phyloP scores from a whole-genome alignment of 2,329 filamentous ascomycete genomes.

The Cladosporium sp. region DNA sequence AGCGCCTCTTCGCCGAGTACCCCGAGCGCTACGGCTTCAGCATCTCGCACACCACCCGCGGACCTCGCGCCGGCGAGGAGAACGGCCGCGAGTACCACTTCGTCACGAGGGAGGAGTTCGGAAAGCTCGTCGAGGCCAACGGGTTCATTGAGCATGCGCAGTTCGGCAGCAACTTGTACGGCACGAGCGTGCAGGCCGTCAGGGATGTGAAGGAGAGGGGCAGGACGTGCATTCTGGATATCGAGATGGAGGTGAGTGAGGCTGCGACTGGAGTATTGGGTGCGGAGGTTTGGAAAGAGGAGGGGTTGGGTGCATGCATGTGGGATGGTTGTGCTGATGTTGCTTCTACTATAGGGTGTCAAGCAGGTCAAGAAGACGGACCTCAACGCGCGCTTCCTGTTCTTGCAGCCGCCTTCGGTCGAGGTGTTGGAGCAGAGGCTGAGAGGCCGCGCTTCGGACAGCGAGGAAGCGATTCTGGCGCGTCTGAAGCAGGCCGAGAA shows the following conservation, averaged over 20 bases:
- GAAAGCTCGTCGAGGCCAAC: slow-evolving; percentile 63
- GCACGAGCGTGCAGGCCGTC: slow-evolving; percentile 78
- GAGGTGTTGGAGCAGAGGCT: slow-evolving; percentile 73
- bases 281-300: not conserved
- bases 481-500: slow-evolving; percentile 69
- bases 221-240: slow-evolving; percentile 81
- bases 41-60: slow-evolving; percentile 71
- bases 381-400: slow-evolving; percentile 77
- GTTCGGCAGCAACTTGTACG: slow-evolving; percentile 85
- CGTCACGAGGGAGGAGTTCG: slow-evolving; percentile 65
- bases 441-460: slow-evolving; percentile 75
- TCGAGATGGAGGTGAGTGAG: slow-evolving; percentile 81
- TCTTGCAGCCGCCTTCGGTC: slow-evolving; percentile 76
- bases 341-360: slow-evolving; percentile 60
- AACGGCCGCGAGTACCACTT: slow-evolving; percentile 83
- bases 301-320: not conserved
- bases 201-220: slow-evolving; percentile 69
- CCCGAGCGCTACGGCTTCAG: slow-evolving; percentile 66
- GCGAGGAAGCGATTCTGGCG: slow-evolving; percentile 68
- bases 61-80: slow-evolving; percentile 71
- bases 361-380: slow-evolving; percentile 83
- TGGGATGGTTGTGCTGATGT: not conserved
- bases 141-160: slow-evolving; percentile 86
- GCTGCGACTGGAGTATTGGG: not conserved
- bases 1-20: slow-evolving; percentile 66